Conservation (phyloP, 129 eudicot genomes). For the Arctium minus region DNA sequence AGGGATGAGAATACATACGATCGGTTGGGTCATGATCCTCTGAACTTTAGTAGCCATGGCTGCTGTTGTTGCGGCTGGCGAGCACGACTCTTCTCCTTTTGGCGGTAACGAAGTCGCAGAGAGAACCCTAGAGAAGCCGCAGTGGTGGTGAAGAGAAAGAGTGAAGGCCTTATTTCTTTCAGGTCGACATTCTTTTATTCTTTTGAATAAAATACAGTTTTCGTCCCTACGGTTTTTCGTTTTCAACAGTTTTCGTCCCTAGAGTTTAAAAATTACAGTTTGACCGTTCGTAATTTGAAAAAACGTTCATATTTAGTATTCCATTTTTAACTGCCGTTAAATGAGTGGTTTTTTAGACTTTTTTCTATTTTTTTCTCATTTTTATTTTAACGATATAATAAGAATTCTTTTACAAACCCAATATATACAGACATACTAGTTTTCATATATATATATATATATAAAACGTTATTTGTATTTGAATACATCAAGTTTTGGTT, state of each 20-base stretch:
- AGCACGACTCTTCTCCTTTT: background rate
- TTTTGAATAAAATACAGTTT: background rate
- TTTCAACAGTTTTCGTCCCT: background rate
- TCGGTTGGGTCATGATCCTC: conserved; percentile 76
- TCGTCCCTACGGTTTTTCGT: background rate
- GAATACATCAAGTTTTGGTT: background rate
- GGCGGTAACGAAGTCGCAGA: background rate
- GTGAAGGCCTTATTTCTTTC: background rate
- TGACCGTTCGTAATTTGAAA: background rate
- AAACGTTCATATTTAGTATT: too few species aligned
- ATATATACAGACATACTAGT: too few species aligned
- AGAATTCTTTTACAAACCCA: too few species aligned
- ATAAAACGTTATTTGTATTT: too few species aligned
- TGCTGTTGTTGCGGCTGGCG: conserved; percentile 13
- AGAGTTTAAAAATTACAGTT: background rate
- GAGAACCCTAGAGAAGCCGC: background rate
- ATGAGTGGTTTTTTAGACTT: background rate
- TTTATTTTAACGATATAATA: too few species aligned
- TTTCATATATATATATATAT: too few species aligned
- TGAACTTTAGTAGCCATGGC: conserved; percentile 82
- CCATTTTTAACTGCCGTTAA: too few species aligned
- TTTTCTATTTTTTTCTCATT: background rate
- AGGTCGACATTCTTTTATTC: background rate
- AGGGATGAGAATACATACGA: conserved; percentile 23
- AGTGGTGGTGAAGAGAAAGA: background rate